Conservation (phyloP, 345 rosid genomes). For the Pelargonium nanum region DNA sequence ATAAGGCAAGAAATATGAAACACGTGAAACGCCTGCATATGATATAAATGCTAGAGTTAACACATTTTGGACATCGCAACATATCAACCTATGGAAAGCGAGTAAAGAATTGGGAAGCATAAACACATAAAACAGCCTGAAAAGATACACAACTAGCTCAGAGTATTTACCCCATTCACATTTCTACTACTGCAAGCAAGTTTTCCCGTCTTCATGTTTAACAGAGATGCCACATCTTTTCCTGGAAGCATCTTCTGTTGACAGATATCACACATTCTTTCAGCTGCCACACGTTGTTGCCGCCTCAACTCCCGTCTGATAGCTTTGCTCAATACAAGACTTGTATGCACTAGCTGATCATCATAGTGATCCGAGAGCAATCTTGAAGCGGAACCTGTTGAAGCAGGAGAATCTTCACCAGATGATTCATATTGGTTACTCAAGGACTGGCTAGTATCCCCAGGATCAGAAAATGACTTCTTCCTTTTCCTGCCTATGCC, state of each 20-base stretch:
- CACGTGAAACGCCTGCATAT: conserved; percentile 68
- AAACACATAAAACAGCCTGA: background rate
- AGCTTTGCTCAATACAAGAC: conserved; percentile 46
- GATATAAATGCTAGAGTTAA: conserved; percentile 1
- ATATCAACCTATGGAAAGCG: background rate
- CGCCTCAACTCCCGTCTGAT: conserved; percentile 68
- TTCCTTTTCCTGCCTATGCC: conserved; percentile 40
- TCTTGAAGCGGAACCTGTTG: conserved; percentile 35
- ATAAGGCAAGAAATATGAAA: conserved; percentile 83
- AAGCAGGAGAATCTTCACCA: conserved; percentile 53
- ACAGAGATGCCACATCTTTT: conserved; percentile 70
- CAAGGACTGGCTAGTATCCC: conserved; percentile 52
- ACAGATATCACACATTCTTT: conserved; percentile 82
- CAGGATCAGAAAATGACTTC: conserved; percentile 74
- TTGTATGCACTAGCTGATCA: conserved; percentile 46
- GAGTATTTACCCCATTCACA: conserved; percentile 45
- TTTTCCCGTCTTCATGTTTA: conserved; percentile 70
- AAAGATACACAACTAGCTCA: background rate
- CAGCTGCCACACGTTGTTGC: conserved; percentile 71
- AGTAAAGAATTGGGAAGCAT: background rate
- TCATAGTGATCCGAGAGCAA: conserved; percentile 39
- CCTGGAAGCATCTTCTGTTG: conserved; percentile 83
- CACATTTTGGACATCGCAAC: background rate
- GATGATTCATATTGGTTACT: conserved; percentile 52
- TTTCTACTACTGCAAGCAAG: conserved; percentile 80